A percentile compares a stretch with the other conserved stretches of the same genome.
Conservation (phyloP, 2,329 filamentous ascomycete species). For the Canariomyces notabilis region DNA sequence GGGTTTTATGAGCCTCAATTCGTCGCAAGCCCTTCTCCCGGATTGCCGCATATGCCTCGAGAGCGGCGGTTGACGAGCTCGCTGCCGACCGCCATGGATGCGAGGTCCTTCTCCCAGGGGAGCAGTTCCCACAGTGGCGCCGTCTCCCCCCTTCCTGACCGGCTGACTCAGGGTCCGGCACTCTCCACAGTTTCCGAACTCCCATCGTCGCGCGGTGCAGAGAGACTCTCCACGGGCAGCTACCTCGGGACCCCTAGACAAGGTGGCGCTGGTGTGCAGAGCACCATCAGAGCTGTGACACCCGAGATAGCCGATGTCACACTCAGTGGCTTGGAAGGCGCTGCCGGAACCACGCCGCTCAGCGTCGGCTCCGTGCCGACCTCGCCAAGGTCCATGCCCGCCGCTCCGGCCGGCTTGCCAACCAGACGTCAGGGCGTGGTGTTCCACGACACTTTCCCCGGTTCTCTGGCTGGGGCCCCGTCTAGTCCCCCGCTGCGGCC, state of each 20-base stretch:
- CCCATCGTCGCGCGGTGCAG: slow-evolving; percentile 22
- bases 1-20: not conserved
- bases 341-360: slow-evolving; percentile 18
- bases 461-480: slow-evolving; percentile 44
- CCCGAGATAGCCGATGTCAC: slow-evolving; percentile 49
- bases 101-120: slow-evolving; percentile 27
- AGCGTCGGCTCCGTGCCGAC: slow-evolving; percentile 40
- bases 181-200: slow-evolving; percentile 27
- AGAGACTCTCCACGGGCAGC: slow-evolving; percentile 28
- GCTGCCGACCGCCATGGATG: slow-evolving; percentile 25
- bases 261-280: slow-evolving; percentile 29
- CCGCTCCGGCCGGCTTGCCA: slow-evolving; percentile 18
- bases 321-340: slow-evolving; percentile 25
- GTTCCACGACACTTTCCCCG: slow-evolving; percentile 52
- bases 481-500: slow-evolving; percentile 38
- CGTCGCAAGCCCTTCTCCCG: not conserved
- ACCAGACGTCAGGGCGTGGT: slow-evolving; percentile 53
- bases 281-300: slow-evolving; percentile 60
- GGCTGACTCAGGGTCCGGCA: slow-evolving; percentile 13
- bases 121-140: slow-evolving; percentile 15
- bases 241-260: slow-evolving; percentile 28
- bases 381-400: slow-evolving; percentile 44
- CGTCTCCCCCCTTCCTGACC: slow-evolving; percentile 20
- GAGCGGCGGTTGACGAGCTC: slow-evolving; percentile 18
- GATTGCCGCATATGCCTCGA: slow-evolving; percentile 9